Base-by-base conservation (phyloP, 345 rosid genomes). In the Pugionium cornutum region DNA sequence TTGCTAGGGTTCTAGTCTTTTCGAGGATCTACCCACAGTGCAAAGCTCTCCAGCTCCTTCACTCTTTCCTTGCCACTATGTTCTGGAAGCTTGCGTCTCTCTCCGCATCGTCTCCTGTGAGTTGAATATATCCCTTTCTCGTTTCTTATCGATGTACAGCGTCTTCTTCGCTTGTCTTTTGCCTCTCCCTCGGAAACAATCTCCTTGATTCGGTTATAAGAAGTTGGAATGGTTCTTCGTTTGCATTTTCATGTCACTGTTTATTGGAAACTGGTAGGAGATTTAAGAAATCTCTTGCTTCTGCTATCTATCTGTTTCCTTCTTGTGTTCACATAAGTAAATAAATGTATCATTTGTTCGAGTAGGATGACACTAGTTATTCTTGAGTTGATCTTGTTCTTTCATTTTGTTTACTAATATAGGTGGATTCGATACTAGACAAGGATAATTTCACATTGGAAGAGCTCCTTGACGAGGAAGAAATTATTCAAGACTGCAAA, bases 381-480 rank as follows among this genome's bases (percentile, higher is more conserved):
- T 18, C 18, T 18, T 18, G 18, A 18, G 18, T 18, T 18, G 18
- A 18, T 18, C 18, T 18, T 18, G 18, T 18, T 18, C 18, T 18
- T 18, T 18, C 18, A 18, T 18, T 18, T 18, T 18, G 18, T 18
- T 18, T 18, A 18, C 18, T 18, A 7, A 9, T 49, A 25, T 62
- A 92, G 99, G 97, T 94, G 84, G 97, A 94, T 61, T 76, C 97
- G 1, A 64, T 94, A 29, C 77, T 94, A 2, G 96, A 94, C 84
- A 90, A 86, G 76, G 99, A 88, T 43, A 79, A 69, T 61, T 94
- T 78, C 77, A 83, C 97, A 0, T 75, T 94, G 85, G 99, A 88
- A 67, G 97, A 90, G 83, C 96, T 94, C 66, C 77, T 94, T 71
- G 99, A 94, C 49, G 99, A 94, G 79, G 99, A 94, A 83, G 99